Base-by-base conservation (phyloP, 352 stramenopile genomes). In the Phytophthora constricta region DNA sequence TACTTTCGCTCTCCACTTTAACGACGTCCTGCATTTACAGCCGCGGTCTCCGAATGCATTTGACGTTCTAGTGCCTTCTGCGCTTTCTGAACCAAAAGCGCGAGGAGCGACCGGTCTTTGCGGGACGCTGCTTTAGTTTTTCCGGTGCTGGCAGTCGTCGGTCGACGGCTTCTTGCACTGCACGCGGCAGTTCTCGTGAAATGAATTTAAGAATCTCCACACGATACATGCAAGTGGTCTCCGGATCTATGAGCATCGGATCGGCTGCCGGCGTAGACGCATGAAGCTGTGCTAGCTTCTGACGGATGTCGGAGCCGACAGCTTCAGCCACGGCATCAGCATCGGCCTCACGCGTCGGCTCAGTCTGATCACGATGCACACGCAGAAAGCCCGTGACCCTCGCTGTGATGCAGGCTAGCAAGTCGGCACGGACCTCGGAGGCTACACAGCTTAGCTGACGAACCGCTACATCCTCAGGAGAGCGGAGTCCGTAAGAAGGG, bases 151-250 rank as follows among this genome's bases (percentile, higher is more conserved):
- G 78, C 0, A 93, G 66, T 13, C 82, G 74, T 50, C 90, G 91
- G 64, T 93, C 82, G 0, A 92, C 78, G 10, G 86, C 76, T 19
- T 93, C 83, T 17, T 85, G 76, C 34, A 93, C 82, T 0, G 86
- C 80, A 41, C 86, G 86, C n/a, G 83, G 83, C 22, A 93, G 75
- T 51, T 93, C 86, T 22, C 86, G 85, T 1, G 86, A 92, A 28
- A 92, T 87, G 53, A 87, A 92, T 74, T 93, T 93, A 50, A 93
- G 77, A 66, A 93, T 92, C 80, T 93, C 86, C 43, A 93, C 80
- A 49, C 83, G 83, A 63, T 93, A 93, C 84, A 92, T 93, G 65
- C 80, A 82, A 50, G 80, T 85, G 16, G 83, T 90, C 74, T 93
- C 80, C 41, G 75, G 74, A 53, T 87, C 65, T 53, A 81, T 60